Percentiles rank a stretch among this genome's conserved stretches.
These are phyloP conservation scores for Dispira simplex DNA, from an alignment of 192 early-diverging fungal species.

Conservation along the genomic window DNA sequence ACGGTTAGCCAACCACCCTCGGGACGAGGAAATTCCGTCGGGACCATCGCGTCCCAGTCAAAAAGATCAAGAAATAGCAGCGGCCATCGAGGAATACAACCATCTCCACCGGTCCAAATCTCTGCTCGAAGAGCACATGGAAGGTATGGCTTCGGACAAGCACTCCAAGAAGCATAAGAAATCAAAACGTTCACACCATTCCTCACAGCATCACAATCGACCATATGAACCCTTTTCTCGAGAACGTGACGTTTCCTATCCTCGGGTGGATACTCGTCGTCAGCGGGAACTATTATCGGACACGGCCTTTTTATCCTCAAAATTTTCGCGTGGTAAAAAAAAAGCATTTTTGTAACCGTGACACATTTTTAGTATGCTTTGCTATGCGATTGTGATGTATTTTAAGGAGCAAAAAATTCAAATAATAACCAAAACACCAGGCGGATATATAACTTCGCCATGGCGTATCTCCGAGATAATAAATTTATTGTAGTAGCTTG, in stretches of 20 bases:
- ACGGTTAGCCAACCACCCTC: background rate
- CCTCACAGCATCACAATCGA: background rate
- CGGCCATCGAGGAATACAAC: background rate
- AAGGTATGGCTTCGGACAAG: background rate
- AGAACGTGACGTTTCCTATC: background rate
- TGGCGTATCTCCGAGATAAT: too few relatives aligned
- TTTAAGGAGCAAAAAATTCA: too few relatives aligned
- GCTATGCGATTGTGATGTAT: background rate
- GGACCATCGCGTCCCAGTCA: background rate
- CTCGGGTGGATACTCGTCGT: background rate
- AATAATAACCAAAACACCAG: too few relatives aligned
- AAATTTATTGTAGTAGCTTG: too few relatives aligned
- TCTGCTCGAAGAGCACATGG: conserved; percentile 5
- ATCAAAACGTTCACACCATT: background rate
- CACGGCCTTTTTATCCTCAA: background rate
- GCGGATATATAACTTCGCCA: too few relatives aligned
- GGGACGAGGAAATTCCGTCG: background rate
- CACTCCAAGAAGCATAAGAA: background rate
- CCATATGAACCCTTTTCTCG: background rate
- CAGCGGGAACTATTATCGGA: background rate
- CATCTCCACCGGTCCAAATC: background rate
- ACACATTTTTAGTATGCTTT: background rate
- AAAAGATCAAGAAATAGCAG: background rate
- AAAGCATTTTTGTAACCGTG: background rate
- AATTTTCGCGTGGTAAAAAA: background rate